Conservation (phyloP, 805 yeast species). For the Cyberlindnera samutprakarnensis region DNA sequence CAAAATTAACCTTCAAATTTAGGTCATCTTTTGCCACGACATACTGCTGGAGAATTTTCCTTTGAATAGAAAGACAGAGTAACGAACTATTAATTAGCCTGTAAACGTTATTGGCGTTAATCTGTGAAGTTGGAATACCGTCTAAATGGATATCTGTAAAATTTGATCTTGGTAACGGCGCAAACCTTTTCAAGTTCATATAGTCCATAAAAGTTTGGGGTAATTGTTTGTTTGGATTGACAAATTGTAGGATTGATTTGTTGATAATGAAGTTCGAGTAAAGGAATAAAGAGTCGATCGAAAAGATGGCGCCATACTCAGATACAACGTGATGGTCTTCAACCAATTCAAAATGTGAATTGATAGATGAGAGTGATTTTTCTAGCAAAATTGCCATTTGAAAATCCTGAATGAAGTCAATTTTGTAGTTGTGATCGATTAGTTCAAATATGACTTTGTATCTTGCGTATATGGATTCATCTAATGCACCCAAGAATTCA, state of each 20-base stretch:
- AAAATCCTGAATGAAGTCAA: slow-evolving; percentile 13
- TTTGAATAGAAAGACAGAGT: slow-evolving; percentile 6
- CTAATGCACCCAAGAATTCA: slow-evolving; percentile 13
- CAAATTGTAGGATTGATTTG: slow-evolving; percentile 6
- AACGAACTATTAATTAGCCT: slow-evolving; percentile 11
- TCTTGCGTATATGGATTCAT: slow-evolving; percentile 12
- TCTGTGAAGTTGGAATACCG: slow-evolving; percentile 6
- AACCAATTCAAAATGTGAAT: slow-evolving; percentile 8
- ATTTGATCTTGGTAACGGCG: slow-evolving; percentile 21
- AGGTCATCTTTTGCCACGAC: slow-evolving; percentile 2
- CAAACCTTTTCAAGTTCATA: slow-evolving; percentile 13
- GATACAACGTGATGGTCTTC: slow-evolving; percentile 10
- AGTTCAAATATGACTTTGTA: slow-evolving; percentile 20
- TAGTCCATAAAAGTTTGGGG: slow-evolving; percentile 6
- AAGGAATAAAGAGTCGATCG: slow-evolving; percentile 14
- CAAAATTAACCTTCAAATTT: slow-evolving; percentile 3
- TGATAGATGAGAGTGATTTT: slow-evolving; percentile 6
- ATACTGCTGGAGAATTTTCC: slow-evolving; percentile 6
- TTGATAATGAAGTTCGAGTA: slow-evolving; percentile 12
- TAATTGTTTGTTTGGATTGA: slow-evolving; percentile 11
- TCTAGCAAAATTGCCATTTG: slow-evolving; percentile 12
- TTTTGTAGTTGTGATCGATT: slow-evolving; percentile 20
- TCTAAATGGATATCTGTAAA: slow-evolving; percentile 12
- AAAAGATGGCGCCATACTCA: slow-evolving; percentile 16
- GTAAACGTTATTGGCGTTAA: slow-evolving; percentile 10